Conservation (phyloP, 1,284 basidiomycete genomes). For the Leccinum griseonigrum region DNA sequence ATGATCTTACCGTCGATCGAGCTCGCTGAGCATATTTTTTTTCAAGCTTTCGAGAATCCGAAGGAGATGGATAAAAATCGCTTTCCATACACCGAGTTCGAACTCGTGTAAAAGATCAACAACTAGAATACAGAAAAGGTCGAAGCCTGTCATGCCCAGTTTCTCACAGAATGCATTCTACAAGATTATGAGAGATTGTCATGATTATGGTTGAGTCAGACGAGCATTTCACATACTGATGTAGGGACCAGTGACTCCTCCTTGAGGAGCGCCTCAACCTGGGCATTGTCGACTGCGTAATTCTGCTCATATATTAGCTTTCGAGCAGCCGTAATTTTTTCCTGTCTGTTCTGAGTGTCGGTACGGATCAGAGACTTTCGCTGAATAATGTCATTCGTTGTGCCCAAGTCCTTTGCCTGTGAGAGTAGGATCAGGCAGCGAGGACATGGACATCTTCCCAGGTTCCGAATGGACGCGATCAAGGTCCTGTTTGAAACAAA, state of each 20-base stretch:
- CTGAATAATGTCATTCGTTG: neutral
- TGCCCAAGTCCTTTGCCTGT: neutral
- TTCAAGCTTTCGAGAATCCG: neutral
- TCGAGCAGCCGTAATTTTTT: neutral
- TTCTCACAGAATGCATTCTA: neutral
- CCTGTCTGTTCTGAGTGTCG: neutral
- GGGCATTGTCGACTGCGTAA: neutral
- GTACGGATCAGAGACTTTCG: neutral
- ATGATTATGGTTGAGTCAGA: neutral
- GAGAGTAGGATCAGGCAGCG: neutral
- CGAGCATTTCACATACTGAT: neutral
- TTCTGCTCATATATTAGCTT: neutral
- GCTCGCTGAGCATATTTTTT: neutral
- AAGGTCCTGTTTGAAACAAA: neutral
- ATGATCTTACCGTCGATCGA: neutral
- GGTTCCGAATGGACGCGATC: neutral
- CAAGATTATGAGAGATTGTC: neutral
- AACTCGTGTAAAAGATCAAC: neutral
- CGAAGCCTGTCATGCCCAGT: neutral
- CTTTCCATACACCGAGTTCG: neutral
- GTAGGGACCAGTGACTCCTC: neutral
- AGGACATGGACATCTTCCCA: neutral
- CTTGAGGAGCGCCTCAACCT: neutral
- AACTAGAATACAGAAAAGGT: neutral
- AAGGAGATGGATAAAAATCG: neutral